phyloP scores from a whole-genome alignment of 441 rosid species.

The Bruguiera hainesii region DNA sequence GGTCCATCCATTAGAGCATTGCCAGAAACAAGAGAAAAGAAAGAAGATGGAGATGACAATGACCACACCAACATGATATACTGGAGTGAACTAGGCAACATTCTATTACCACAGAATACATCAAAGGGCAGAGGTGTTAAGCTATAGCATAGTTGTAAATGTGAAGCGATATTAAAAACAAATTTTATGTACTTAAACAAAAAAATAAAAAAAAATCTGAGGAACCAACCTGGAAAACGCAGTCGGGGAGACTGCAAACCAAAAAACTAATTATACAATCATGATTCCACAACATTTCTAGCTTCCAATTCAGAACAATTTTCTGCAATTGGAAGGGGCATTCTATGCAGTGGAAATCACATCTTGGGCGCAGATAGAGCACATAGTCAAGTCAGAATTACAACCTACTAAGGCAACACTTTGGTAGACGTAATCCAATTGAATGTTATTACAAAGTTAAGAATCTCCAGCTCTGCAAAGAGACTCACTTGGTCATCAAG shows the following conservation, averaged over 20 bases:
- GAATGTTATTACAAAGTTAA: too few relatives aligned
- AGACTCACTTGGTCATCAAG: too few relatives aligned
- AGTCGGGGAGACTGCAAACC: slow-evolving; percentile 81
- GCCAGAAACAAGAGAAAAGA: neutral
- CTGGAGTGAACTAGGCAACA: slow-evolving; percentile 78
- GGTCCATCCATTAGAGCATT: neutral
- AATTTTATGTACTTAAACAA: neutral
- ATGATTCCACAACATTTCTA: slow-evolving; percentile 47
- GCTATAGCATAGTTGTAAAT: slow-evolving; percentile 37
- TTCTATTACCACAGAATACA: slow-evolving; percentile 94
- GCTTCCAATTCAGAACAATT: slow-evolving; percentile 28
- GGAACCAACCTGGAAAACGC: slow-evolving; percentile 77
- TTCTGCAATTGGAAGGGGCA: slow-evolving; percentile 45
- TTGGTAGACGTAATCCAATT: too few relatives aligned
- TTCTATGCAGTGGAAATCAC: slow-evolving; percentile 46
- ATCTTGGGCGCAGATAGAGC: too few relatives aligned
- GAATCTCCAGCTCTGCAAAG: too few relatives aligned
- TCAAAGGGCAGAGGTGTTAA: slow-evolving; percentile 84
- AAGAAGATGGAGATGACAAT: slow-evolving; percentile 22
- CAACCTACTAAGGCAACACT: too few relatives aligned
- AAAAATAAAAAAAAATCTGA: slow-evolving; percentile 7
- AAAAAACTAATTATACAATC: slow-evolving; percentile 68
- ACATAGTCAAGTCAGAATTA: too few relatives aligned
- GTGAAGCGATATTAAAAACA: slow-evolving; percentile 7
- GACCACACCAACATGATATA: slow-evolving; percentile 93